phyloP scores from a whole-genome alignment of 768 basidiomycete genomes.

The Boletellus ananas region DNA sequence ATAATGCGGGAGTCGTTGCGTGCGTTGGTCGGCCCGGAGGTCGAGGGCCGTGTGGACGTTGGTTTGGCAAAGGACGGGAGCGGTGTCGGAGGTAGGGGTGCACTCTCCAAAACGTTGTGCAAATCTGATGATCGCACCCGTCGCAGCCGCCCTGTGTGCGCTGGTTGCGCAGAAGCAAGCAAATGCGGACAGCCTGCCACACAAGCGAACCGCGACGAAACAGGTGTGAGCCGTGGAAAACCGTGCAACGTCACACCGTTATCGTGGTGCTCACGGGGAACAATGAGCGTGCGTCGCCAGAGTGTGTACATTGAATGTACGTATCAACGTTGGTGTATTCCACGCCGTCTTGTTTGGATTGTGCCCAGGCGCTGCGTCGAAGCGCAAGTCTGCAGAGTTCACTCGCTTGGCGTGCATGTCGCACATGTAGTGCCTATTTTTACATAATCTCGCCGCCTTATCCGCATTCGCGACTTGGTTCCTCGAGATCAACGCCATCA shows the following conservation, averaged over 20 bases:
- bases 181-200: conserved; percentile 1
- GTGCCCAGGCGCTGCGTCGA: too few species aligned
- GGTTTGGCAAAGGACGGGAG: conserved; percentile 97
- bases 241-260: conserved; percentile 18
- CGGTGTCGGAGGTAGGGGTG: conserved; percentile 82
- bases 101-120: not conserved
- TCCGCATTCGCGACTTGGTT: conserved; percentile 1
- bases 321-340: conserved; percentile 7
- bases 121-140: conserved; percentile 5
- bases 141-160: conserved; percentile 80
- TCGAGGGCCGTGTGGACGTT: conserved; percentile 77
- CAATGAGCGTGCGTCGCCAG: not conserved
- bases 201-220: not conserved
- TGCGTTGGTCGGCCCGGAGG: conserved; percentile 72
- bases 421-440: too few species aligned
- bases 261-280: conserved; percentile 11
- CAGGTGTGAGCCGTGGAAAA: conserved; percentile 14
- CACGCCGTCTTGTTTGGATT: too few species aligned
- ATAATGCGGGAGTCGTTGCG: conserved; percentile 71
- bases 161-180: conserved; percentile 38
- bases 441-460: not conserved
- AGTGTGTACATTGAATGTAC: conserved; percentile 9
- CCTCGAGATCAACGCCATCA: conserved; percentile 1
- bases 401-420: not conserved
- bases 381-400: not conserved